Conservation (phyloP, 768 basidiomycete genomes). For the Lactifluus volemus region DNA sequence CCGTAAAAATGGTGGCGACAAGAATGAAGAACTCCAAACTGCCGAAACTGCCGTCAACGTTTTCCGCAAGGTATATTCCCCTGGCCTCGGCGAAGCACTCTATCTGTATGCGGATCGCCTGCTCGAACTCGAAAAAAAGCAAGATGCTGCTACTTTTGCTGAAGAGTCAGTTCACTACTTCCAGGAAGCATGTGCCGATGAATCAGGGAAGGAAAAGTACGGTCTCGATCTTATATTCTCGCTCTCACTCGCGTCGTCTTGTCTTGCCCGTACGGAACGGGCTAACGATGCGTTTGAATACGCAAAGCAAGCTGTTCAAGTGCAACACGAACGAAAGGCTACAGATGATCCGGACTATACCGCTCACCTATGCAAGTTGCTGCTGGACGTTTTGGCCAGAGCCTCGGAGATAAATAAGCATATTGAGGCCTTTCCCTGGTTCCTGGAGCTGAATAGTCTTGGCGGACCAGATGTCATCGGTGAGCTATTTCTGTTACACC, state of each 20-base stretch:
- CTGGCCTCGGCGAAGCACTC: constrained; percentile 7
- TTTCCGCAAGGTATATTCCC: constrained; percentile 4
- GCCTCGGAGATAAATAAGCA: not conserved
- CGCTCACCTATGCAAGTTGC: not conserved
- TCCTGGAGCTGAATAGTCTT: not conserved
- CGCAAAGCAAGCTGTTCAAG: constrained; percentile 9
- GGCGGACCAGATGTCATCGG: not conserved
- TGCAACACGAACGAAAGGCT: not conserved
- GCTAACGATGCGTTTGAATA: not conserved
- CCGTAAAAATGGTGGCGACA: not conserved
- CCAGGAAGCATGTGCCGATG: not conserved
- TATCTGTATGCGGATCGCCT: constrained; percentile 2
- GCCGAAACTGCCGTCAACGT: not conserved
- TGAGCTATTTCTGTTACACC: not conserved
- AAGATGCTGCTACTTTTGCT: constrained; percentile 2
- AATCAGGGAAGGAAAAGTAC: not conserved
- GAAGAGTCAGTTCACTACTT: constrained; percentile 10
- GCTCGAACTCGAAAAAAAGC: constrained; percentile 6
- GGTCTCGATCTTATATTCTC: constrained; percentile 4
- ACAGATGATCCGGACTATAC: not conserved
- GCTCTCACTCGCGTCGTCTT: constrained; percentile 10
- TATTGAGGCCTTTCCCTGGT: not conserved
- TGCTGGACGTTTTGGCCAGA: constrained; percentile 1
- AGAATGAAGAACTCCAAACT: not conserved
- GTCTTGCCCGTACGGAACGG: constrained; percentile 10